Evolutionary conservation across 495 filamentous ascomycete genomes (phyloP), one percentile per base, ranked within the genome.

Genomic region (Penicillium cosmopolitanum): DNA sequence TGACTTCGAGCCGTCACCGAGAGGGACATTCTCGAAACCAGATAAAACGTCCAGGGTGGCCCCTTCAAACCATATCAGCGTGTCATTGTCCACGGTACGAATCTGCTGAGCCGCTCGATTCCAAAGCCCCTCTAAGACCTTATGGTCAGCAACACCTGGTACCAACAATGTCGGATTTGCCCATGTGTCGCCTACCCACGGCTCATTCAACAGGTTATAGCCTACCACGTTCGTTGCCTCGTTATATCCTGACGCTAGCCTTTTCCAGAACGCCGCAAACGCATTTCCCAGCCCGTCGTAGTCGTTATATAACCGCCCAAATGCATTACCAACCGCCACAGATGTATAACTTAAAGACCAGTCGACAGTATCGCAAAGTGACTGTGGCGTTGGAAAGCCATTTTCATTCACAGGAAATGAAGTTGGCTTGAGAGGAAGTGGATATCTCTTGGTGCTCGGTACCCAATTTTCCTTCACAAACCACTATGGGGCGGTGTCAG

Each of bases 251-350:
- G 50, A 63, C 18, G 61, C 61, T 44, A 63, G 56, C 18, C 50
- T 58, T 46, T 63, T 63, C 61, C 61, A 63, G 61, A 58, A 63
- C 25, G 61, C 61, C 35, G 61, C 61, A 42, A 63, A 63, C 11
- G 61, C 55, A 63, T 63, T 56, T 11, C 61, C 55, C 44, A 63
- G 51, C 43, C 61, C 55, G 44, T 63, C 51, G 38, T 63, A 58
- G 35, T 63, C 58, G 56, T 63, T 63, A 51, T 58, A 63, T 28
- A 63, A 51, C 16, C 61, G 50, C 7, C 61, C 61, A 47, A 63
- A 63, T 16, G 61, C 61, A 55, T 63, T 63, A 19, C 55, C 55
- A 16, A 58, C 25, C 16, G 55, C 59, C 38, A 61, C 53, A 9
- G 59, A 56, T 10, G 53, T 60, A 50, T 60, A 60, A 53, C 57